Conservation (phyloP, 2,329 filamentous ascomycete genomes). For the Ascomycota sp. region DNA sequence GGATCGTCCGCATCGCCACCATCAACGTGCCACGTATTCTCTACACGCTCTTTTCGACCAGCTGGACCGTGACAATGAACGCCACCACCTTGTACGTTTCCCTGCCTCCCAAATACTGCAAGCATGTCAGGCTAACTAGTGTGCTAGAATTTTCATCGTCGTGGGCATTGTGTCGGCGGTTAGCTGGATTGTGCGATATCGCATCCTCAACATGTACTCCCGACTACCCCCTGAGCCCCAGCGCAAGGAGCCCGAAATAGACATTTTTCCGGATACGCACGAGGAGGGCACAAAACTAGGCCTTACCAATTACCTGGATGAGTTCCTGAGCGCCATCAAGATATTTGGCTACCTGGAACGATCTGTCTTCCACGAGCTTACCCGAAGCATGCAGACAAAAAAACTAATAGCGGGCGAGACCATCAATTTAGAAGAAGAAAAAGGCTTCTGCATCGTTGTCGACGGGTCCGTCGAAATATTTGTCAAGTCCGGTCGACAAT, state of each 20-base stretch:
- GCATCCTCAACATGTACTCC: conserved; percentile 93
- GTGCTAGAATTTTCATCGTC: conserved; percentile 49
- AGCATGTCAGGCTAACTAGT: conserved; percentile 4
- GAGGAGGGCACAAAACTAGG: conserved; percentile 81
- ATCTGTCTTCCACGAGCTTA: conserved; percentile 93
- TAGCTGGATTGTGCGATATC: conserved; percentile 87
- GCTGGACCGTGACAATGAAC: conserved; percentile 95
- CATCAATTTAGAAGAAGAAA: conserved; percentile 85
- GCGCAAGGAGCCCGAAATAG: conserved; percentile 85
- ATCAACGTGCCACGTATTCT: conserved; percentile 79
- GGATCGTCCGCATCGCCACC: conserved; percentile 64
- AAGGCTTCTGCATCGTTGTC: conserved; percentile 93
- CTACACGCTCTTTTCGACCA: conserved; percentile 78
- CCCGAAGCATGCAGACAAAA: conserved; percentile 90
- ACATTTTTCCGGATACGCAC: conserved; percentile 83
- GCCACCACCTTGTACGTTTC: conserved; percentile 68
- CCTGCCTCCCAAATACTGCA: conserved; percentile 1
- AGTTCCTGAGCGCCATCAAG: conserved; percentile 96
- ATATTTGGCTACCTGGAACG: conserved; percentile 95
- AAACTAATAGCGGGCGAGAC: conserved; percentile 95
- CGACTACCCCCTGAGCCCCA: conserved; percentile 85
- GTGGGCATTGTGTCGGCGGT: conserved; percentile 60
- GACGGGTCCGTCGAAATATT: conserved; percentile 95
- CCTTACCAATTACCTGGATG: conserved; percentile 87
- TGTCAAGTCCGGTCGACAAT: conserved; percentile 62